These are phyloP conservation scores for Alternaria longipes DNA, from an alignment of 2,329 filamentous ascomycete species.

Conservation along the genomic window DNA sequence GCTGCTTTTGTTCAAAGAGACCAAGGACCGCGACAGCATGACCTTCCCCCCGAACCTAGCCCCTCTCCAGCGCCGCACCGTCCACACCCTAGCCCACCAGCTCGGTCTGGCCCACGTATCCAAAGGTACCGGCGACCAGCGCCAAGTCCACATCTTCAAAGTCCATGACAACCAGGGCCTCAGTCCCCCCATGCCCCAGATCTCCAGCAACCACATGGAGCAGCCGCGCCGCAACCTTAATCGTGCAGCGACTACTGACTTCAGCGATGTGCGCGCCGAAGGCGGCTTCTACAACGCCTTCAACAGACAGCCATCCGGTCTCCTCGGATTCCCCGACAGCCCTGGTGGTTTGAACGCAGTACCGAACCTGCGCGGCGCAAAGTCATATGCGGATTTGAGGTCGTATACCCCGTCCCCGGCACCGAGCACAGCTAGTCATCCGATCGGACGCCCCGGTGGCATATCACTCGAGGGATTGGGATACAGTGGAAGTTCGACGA, in stretches of 20 bases:
- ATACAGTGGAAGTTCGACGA: conserved; percentile 68
- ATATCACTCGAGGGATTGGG: conserved; percentile 55
- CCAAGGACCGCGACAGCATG: conserved; percentile 77
- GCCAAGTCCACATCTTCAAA: conserved; percentile 91
- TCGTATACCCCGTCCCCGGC: conserved; percentile 95
- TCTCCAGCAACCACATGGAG: conserved; percentile 73
- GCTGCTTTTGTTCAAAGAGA: conserved; percentile 86
- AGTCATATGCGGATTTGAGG: conserved; percentile 94
- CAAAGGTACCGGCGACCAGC: conserved; percentile 84
- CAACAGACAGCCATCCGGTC: conserved; percentile 79
- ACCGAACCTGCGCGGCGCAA: conserved; percentile 87
- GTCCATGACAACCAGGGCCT: conserved; percentile 66
- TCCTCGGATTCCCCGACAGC: conserved; percentile 83
- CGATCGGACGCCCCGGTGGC: conserved; percentile 70
- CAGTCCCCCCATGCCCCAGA: conserved; percentile 70
- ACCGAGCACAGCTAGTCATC: conserved; percentile 87
- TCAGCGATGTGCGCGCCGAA: conserved; percentile 81
- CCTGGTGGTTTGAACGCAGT: conserved; percentile 71
- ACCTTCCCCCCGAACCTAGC: conserved; percentile 84
- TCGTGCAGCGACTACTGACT: conserved; percentile 96
- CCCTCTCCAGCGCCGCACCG: conserved; percentile 84
- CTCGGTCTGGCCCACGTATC: conserved; percentile 93
- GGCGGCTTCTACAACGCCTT: conserved; percentile 79
- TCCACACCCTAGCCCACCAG: conserved; percentile 94
- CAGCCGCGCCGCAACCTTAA: conserved; percentile 85